Evolutionary conservation across 257 asterid species (phyloP), one percentile per base, ranked within the genome.

Genomic region (Handroanthus guayacan): DNA sequence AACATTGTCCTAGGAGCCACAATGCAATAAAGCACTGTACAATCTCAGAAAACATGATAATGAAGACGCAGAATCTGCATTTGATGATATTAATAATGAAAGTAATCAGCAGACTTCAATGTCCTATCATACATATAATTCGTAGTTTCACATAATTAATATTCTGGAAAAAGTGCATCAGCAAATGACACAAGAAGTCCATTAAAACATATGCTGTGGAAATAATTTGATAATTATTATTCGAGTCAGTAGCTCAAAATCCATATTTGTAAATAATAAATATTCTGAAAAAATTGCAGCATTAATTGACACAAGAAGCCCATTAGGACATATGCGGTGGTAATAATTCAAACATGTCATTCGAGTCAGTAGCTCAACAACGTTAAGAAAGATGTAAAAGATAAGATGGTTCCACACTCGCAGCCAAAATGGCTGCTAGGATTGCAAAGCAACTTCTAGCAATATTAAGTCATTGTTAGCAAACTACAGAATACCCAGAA

Each of bases 311-410:
- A 56, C 37, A 45, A 60, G 45, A 60, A 44, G 31, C 61, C 38
- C 34, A 43, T 6, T 11, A 17, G 14, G 41, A 56, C 17, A 80
- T 7, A 51, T 57, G 67, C 51, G 17, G 31, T 1, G 38, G 58
- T 11, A 60, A 67, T 41, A 67, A 71, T 14, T 9, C n/a, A 20
- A 62, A 52, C 64, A 51, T 72, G 48, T 69, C 48, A 37, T 57
- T 50, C 75, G 18, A 65, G 20, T 34, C 69, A 78, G 31, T 63
- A 75, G 78, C 73, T 41, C 39, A 20, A 48, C 17, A 78, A n/a
- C 13, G 18, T 47, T 14, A 18, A 60, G 31, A 62, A 69, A 69
- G 7, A 39, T 3, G 20, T 51, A 55, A 70, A 44, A 69, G 56
- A 39, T 62, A 47, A 75, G 75, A 75, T 47, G 51, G 52, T 18